These are phyloP conservation scores for Pseudozyma sp. DNA, from an alignment of 1,284 basidiomycete genomes.

Conservation along the genomic window DNA sequence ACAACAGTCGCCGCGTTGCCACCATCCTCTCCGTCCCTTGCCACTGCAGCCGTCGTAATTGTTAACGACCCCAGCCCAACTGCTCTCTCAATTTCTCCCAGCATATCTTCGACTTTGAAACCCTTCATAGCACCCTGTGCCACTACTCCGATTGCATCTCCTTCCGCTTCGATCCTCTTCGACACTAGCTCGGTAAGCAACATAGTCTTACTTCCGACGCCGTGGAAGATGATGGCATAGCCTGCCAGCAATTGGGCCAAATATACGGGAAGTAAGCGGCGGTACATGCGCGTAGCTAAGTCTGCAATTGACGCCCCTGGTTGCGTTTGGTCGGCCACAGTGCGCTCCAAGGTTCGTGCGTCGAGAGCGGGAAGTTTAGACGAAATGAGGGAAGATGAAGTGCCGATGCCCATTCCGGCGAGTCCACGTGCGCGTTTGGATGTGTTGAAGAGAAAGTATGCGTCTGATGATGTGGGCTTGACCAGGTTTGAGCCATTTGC, in stretches of 20 bases:
- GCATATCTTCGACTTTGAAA: conserved; percentile 53
- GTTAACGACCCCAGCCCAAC: conserved; percentile 34
- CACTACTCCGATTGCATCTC: conserved; percentile 51
- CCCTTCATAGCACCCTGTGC: conserved; percentile 49
- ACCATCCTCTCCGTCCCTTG: conserved; percentile 2
- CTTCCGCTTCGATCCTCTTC: conserved; percentile 29
- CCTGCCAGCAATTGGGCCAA: conserved; percentile 43
- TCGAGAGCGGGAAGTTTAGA: conserved; percentile 33
- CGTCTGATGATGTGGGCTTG: conserved; percentile 47
- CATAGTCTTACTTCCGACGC: conserved; percentile 40
- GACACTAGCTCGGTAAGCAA: conserved; percentile 30
- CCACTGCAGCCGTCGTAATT: conserved; percentile 6
- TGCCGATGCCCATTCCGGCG: conserved; percentile 38
- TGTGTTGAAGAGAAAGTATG: conserved; percentile 54
- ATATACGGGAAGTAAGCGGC: conserved; percentile 38
- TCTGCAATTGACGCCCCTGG: conserved; percentile 24
- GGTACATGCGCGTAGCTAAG: conserved; percentile 35
- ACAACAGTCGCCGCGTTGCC: conserved; percentile 17
- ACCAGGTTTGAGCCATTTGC: conserved; percentile 24
- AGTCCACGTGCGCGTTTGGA: conserved; percentile 35
- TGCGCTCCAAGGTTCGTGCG: conserved; percentile 25
- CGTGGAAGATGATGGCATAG: conserved; percentile 51
- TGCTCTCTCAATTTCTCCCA: conserved; percentile 34
- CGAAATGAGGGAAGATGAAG: conserved; percentile 31
- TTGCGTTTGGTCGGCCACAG: conserved; percentile 16